These are phyloP conservation scores for Acanthamoeba healyi DNA, from an alignment of 208 protist species.

Conservation along the genomic window DNA sequence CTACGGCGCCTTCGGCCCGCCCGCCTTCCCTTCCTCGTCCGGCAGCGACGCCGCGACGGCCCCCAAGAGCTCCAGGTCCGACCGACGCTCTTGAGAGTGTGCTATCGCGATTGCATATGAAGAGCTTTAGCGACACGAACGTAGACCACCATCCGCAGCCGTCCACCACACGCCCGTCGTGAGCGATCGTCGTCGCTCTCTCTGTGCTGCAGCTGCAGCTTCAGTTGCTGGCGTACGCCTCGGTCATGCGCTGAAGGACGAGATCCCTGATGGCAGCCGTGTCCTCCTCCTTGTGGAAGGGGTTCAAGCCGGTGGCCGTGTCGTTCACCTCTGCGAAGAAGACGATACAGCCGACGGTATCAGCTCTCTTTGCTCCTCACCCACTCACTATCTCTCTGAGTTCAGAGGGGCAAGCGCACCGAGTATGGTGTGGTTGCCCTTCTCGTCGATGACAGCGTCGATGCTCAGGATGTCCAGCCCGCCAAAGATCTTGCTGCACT, in stretches of 20 bases:
- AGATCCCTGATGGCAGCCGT: slow-evolving; percentile 60
- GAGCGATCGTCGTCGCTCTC: too few species aligned
- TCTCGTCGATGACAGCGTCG: slow-evolving; percentile 76
- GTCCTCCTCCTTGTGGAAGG: slow-evolving; percentile 73
- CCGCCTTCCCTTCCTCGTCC: neutral
- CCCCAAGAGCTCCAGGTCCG: neutral
- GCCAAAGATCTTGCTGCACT: slow-evolving; percentile 66
- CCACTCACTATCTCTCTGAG: too few species aligned
- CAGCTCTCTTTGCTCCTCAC: too few species aligned
- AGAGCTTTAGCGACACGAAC: too few species aligned
- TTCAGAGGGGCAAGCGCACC: neutral
- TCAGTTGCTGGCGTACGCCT: neutral
- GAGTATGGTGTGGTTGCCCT: slow-evolving; percentile 77
- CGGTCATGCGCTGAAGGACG: slow-evolving; percentile 50
- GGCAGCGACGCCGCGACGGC: neutral
- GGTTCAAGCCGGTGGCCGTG: slow-evolving; percentile 75
- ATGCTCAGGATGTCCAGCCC: slow-evolving; percentile 79
- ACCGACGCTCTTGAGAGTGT: neutral
- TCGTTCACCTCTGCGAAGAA: slow-evolving; percentile 76
- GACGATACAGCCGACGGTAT: neutral
- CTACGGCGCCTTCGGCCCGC: too few species aligned
- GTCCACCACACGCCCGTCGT: too few species aligned
- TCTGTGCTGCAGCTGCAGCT: too few species aligned
- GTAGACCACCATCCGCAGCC: too few species aligned
- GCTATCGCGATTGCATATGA: too few species aligned